Percentiles rank a stretch among this genome's conserved stretches.
These are phyloP conservation scores for Ceratocystis papillata DNA, from an alignment of 2,329 filamentous ascomycete genomes.

Conservation along the genomic window DNA sequence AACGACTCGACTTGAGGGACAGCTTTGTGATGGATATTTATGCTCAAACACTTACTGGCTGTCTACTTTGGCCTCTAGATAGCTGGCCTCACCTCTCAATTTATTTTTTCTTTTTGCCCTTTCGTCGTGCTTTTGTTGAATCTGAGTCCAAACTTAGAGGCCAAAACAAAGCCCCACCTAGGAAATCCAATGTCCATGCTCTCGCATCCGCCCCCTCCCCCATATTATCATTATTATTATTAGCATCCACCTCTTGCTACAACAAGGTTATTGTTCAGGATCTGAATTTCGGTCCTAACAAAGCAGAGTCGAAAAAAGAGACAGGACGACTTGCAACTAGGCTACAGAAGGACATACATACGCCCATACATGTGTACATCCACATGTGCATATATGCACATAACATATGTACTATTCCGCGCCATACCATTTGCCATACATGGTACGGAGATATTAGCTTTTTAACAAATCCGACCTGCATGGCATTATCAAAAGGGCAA, in stretches of 20 bases:
- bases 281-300: neutral
- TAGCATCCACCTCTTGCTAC: neutral
- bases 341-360: neutral
- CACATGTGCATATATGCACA: neutral
- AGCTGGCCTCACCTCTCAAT: no score
- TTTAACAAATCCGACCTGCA: neutral
- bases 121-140: no score
- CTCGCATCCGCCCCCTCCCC: no score
- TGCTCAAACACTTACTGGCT: no score
- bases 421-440: neutral
- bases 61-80: no score
- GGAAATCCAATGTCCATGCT: no score
- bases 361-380: neutral
- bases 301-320: neutral
- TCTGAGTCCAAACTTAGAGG: no score
- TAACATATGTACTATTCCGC: neutral
- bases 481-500: conserved; percentile 5
- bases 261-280: conserved; percentile 3
- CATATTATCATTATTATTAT: neutral
- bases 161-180: no score
- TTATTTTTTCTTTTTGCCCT: no score
- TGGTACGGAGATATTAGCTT: conserved; percentile 1
- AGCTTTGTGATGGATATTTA: no score
- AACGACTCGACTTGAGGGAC: no score
- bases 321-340: neutral